Conservation (phyloP, 1,139 yeast species). For the Candida buenavistaensis region DNA sequence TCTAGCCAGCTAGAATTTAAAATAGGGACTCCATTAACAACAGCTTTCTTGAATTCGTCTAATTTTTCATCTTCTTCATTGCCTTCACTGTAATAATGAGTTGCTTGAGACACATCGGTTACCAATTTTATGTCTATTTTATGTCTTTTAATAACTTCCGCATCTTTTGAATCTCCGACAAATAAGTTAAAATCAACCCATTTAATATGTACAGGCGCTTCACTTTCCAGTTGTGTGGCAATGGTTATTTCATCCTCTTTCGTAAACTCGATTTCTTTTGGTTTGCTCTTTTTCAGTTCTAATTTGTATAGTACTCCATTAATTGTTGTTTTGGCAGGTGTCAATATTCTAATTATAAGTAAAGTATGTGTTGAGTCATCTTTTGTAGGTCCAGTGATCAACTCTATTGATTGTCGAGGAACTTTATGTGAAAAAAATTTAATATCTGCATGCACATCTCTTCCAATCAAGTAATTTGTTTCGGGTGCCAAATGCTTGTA, state of each 20-base stretch:
- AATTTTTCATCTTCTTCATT: slow-evolving; percentile 7
- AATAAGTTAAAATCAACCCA: slow-evolving; percentile 27
- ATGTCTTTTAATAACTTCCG: background rate
- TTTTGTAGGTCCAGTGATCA: slow-evolving; percentile 13
- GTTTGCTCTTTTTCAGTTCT: slow-evolving; percentile 17
- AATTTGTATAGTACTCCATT: slow-evolving; percentile 29
- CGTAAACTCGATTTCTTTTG: slow-evolving; percentile 20
- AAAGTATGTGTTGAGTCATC: slow-evolving; percentile 18
- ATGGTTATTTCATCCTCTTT: slow-evolving; percentile 17
- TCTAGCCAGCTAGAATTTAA: slow-evolving; percentile 27
- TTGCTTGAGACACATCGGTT: slow-evolving; percentile 20
- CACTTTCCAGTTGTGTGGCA: slow-evolving; percentile 15
- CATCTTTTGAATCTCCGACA: slow-evolving; percentile 3
- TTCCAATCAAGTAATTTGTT: slow-evolving; percentile 27
- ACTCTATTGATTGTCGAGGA: slow-evolving; percentile 31
- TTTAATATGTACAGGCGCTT: slow-evolving; percentile 17
- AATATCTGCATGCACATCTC: slow-evolving; percentile 25
- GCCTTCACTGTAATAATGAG: slow-evolving; percentile 21
- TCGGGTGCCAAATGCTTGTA: slow-evolving; percentile 19
- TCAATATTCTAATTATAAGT: slow-evolving; percentile 23
- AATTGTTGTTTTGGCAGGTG: slow-evolving; percentile 32
- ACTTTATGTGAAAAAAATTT: slow-evolving; percentile 19
- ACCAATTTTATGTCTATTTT: slow-evolving; percentile 25
- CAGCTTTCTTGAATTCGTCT: slow-evolving; percentile 20
- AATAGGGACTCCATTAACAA: slow-evolving; percentile 29